Base-by-base conservation (phyloP, 306 rosid species). In the Cicer pinnatifidum region DNA sequence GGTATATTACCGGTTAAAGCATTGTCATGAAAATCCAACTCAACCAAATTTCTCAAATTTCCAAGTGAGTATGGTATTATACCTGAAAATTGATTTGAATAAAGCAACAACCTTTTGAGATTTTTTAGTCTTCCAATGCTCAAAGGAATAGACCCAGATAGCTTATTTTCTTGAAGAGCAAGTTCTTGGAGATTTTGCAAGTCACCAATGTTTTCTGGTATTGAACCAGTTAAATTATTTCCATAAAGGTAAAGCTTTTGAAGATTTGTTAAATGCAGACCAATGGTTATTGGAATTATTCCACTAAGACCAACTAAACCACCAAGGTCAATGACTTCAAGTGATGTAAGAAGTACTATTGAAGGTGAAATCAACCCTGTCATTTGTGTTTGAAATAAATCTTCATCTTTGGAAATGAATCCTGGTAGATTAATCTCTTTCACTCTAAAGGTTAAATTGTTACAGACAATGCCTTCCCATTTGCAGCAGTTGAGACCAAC, bases 391-490 rank as follows among this genome's bases (percentile, higher is more conserved):
- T 88, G 91, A 59, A 70, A 67, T 10, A 85, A 65, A 47, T 65
- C 75, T 6, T 54, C 75, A 0, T 81, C 86, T 40, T 53, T 53
- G 11, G 59, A 53, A 53, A 75, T 85, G 78, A 88, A 78, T 8
- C 95, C 93, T 38, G 89, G 76, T 13, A 89, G 91, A 59, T 46
- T 47, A 39, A 91, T 81, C 46, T 82, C 84, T 28, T 73, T 88
- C 33, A 91, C 91, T 60, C 93, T 91, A 6, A 83, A 80, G 38
- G 82, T 87, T 62, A 52, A 65, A 40, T 82, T 75, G 11, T 88
- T 85, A 66, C 96, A 91, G 2, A 83, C 66, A 70, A 91, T 68
- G 16, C 93, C 96, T 75, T 86, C 84, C 97, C 97, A 88, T 0
- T 69, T 72, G 70, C 91, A 91, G 47, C 93, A 89, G 19, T 39